These are phyloP conservation scores for Neurospora sublineolata DNA, from an alignment of 495 filamentous ascomycete genomes.

Conservation along the genomic window DNA sequence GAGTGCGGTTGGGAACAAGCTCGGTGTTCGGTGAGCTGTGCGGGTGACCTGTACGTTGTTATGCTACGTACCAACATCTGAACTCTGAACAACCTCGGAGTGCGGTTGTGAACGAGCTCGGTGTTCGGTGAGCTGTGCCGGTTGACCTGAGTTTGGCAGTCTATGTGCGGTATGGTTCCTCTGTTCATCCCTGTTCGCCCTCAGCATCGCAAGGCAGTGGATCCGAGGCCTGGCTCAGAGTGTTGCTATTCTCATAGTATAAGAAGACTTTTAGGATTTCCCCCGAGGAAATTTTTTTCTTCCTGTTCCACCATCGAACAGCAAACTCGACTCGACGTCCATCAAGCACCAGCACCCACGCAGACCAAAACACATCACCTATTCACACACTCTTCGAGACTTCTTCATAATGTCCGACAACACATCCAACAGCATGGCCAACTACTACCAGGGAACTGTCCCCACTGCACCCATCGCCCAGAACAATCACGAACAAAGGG, in stretches of 20 bases:
- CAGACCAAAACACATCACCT: neutral
- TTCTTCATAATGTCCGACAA: neutral
- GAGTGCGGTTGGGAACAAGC: too few species aligned
- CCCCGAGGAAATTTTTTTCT: neutral
- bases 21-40: neutral
- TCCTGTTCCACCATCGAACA: neutral
- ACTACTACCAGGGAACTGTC: neutral
- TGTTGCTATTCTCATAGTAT: neutral
- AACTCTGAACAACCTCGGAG: too few species aligned
- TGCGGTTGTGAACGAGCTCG: neutral
- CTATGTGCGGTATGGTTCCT: neutral
- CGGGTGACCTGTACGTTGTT: too few species aligned
- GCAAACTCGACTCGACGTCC: neutral
- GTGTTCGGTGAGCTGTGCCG: neutral
- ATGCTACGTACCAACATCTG: too few species aligned
- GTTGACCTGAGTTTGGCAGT: neutral
- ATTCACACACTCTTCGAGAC: neutral
- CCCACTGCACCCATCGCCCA: neutral
- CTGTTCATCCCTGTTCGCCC: neutral
- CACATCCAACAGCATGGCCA: neutral
- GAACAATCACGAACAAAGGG: neutral
- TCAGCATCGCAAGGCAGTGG: neutral
- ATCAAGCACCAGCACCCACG: neutral
- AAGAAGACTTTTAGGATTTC: neutral
- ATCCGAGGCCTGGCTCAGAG: neutral